Base-by-base conservation (phyloP, 257 asterid genomes). In the Solanum peruvianum region DNA sequence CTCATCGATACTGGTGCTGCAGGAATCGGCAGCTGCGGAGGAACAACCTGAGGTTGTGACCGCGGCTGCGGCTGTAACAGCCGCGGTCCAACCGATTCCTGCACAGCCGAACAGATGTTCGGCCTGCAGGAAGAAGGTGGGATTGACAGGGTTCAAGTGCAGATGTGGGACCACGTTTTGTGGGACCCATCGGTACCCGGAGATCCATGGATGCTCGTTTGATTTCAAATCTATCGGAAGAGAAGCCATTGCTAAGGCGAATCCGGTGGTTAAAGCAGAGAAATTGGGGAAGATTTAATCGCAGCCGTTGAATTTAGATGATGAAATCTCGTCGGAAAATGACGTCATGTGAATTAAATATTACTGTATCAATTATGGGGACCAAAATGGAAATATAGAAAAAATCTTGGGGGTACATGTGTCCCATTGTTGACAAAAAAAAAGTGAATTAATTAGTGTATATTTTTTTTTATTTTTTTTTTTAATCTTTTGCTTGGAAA, bases 161-260 rank as follows among this genome's bases (percentile, higher is more conserved):
- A 90, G 96, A 90, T 96, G 99, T 39, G 98, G 96, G 86, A 90
- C 88, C 82, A 96, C 98, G 4, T 95, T 92, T 92, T 96, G 99
- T 69, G 98, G 98, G 92, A 89, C 91, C 89, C 99, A 96, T 70
- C 87, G 99, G 90, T 95, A 96, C 93, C 98, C 99, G 58, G 99
- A 96, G 87, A 94, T 89, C n/a, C 99, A 96, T 85, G 94, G 89
- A 0, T 96, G 99, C 86, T 35, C 90, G 13, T 94, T 96, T 60
- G 98, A 96, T 88, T 96, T 92, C 93, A 96, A 96, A 91, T 45
- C 95, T 23, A 81, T 90, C 92, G 99, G 99, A 16, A 91, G 94
- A 89, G 98, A 96, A 89, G 98, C 95, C 31, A 96, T 96, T 82
- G 99, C 98, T 5, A 96, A 91, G 94, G 99, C 94, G 0, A 96